Conservation (phyloP, 2,329 filamentous ascomycete genomes). For the Aureobasidium sp. region DNA sequence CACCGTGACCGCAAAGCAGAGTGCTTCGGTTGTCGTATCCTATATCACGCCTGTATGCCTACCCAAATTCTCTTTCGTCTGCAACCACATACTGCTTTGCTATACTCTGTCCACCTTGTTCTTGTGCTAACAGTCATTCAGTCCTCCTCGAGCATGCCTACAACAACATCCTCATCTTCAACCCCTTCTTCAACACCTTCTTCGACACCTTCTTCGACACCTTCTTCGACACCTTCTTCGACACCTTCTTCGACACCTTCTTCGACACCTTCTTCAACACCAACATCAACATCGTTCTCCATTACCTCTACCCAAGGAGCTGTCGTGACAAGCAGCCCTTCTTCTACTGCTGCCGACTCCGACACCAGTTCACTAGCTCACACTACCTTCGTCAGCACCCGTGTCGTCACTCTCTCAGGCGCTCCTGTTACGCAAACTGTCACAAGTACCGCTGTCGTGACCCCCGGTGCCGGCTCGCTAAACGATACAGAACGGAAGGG, state of each 20-base stretch:
- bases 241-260: slow-evolving; percentile 14
- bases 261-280: slow-evolving; percentile 16
- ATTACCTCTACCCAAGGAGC: slow-evolving; percentile 15
- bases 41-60: slow-evolving; percentile 25
- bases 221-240: slow-evolving; percentile 15
- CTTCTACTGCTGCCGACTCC: slow-evolving; percentile 5
- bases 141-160: slow-evolving; percentile 6
- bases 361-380: slow-evolving; percentile 17
- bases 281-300: slow-evolving; percentile 14
- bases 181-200: slow-evolving; percentile 14
- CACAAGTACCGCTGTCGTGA: slow-evolving; percentile 29
- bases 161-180: slow-evolving; percentile 15
- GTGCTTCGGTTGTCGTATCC: slow-evolving; percentile 20
- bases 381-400: slow-evolving; percentile 29
- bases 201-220: slow-evolving; percentile 15
- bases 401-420: slow-evolving; percentile 37
- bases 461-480: slow-evolving; percentile 18
- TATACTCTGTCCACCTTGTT: background rate
- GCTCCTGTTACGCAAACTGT: slow-evolving; percentile 37
- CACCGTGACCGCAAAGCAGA: slow-evolving; percentile 23
- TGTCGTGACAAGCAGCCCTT: slow-evolving; percentile 10
- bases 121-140: background rate
- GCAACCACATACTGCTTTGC: background rate
- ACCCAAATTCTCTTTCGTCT: slow-evolving; percentile 16
- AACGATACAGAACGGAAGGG: slow-evolving; percentile 17